Conservation (phyloP, 1,139 yeast genomes). For the Protomyces lactucae-debilis region DNA sequence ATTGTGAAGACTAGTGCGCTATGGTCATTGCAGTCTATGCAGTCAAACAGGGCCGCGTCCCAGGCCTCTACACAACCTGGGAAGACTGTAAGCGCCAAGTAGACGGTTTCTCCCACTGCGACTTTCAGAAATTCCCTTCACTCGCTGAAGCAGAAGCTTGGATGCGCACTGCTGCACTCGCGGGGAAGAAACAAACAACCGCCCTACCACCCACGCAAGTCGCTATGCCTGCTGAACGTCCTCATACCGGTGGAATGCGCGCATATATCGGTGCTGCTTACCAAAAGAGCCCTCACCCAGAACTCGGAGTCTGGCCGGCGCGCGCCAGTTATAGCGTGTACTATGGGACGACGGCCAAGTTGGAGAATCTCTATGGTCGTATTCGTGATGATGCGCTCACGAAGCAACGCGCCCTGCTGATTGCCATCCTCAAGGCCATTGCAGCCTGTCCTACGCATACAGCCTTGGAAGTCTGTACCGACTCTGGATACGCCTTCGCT, state of each 20-base stretch:
- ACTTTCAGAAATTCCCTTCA: slow-evolving; percentile 50
- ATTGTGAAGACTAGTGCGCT: not conserved
- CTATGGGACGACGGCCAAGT: not conserved
- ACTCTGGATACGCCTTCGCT: not conserved
- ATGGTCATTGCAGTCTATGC: slow-evolving; percentile 5
- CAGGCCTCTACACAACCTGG: slow-evolving; percentile 29
- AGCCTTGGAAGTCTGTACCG: not conserved
- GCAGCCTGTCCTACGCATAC: not conserved
- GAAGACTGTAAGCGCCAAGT: slow-evolving; percentile 41
- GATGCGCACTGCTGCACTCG: not conserved
- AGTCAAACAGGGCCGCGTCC: slow-evolving; percentile 28
- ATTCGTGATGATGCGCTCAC: not conserved
- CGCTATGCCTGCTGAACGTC: not conserved
- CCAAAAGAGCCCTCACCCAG: not conserved
- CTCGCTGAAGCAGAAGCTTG: not conserved
- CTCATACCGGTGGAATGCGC: not conserved
- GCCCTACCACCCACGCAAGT: too few relatives aligned
- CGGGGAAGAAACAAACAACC: too few relatives aligned
- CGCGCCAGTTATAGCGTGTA: not conserved
- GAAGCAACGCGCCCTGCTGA: not conserved
- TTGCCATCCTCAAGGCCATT: not conserved
- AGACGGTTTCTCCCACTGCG: slow-evolving; percentile 52
- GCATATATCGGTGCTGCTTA: not conserved
- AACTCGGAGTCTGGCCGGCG: not conserved
- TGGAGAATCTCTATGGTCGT: not conserved